These are phyloP conservation scores for Didymella segeticola DNA, from an alignment of 2,329 filamentous ascomycete genomes.

Conservation along the genomic window DNA sequence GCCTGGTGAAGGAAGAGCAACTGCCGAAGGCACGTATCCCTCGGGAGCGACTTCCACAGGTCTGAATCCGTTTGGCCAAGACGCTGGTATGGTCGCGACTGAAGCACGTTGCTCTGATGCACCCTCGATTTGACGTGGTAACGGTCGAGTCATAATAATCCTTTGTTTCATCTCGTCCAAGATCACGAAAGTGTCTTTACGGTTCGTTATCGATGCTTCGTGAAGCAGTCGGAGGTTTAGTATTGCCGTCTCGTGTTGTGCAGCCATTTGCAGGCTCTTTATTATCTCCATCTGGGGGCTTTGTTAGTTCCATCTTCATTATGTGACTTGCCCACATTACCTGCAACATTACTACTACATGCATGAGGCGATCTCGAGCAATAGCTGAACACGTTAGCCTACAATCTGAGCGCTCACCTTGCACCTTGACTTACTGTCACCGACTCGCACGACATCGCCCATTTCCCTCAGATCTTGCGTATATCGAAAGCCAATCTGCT, in stretches of 20 bases:
- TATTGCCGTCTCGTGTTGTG: conserved; percentile 38
- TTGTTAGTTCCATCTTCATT: not conserved
- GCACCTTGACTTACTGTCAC: conserved; percentile 45
- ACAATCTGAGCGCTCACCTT: conserved; percentile 9
- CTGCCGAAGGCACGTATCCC: conserved; percentile 26
- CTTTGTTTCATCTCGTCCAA: conserved; percentile 49
- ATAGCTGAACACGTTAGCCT: conserved; percentile 31
- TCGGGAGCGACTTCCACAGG: conserved; percentile 17
- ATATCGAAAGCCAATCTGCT: conserved; percentile 44
- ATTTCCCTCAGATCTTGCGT: conserved; percentile 43
- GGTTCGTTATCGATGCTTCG: conserved; percentile 46
- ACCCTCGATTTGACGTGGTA: conserved; percentile 26
- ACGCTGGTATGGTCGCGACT: conserved; percentile 22
- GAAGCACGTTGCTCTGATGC: conserved; percentile 12
- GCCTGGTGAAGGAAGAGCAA: conserved; percentile 23
- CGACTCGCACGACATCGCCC: conserved; percentile 46
- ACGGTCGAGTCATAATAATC: conserved; percentile 34
- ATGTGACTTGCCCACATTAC: not conserved
- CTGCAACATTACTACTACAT: conserved; percentile 47
- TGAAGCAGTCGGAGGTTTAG: conserved; percentile 47
- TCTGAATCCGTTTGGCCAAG: conserved; percentile 19
- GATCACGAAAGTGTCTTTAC: conserved; percentile 41
- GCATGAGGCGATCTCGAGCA: conserved; percentile 46
- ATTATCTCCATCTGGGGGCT: conserved; percentile 49
- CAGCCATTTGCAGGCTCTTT: conserved; percentile 47